These are phyloP conservation scores for Phytophthora constricta DNA, from an alignment of 352 stramenopile species.

Conservation along the genomic window DNA sequence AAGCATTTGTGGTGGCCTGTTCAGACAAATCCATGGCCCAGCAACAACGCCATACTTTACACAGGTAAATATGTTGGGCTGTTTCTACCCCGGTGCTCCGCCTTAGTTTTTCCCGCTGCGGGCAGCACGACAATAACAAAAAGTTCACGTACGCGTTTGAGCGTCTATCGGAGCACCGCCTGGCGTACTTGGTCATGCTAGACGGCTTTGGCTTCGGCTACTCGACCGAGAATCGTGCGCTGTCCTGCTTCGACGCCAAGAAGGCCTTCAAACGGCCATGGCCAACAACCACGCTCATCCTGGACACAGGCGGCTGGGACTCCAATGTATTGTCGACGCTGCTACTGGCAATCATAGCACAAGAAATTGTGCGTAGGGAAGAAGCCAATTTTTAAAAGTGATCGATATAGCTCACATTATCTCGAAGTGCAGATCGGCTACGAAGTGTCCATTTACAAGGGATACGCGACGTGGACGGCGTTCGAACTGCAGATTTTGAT, in stretches of 20 bases:
- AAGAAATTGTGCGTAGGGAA: conserved; percentile 28
- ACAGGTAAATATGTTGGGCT: too few species aligned
- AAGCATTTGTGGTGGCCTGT: too few species aligned
- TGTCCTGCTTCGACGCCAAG: not conserved
- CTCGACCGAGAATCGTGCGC: not conserved
- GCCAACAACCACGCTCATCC: conserved; percentile 12
- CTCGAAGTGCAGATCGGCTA: conserved; percentile 10
- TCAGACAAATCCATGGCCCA: too few species aligned
- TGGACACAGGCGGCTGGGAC: conserved; percentile 39
- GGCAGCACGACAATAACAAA: not conserved
- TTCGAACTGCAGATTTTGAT: too few species aligned
- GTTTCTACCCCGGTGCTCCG: too few species aligned
- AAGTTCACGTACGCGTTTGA: not conserved
- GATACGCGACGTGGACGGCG: not conserved
- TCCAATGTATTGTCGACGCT: conserved; percentile 38
- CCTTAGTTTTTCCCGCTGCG: too few species aligned
- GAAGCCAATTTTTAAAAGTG: not conserved
- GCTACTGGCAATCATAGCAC: conserved; percentile 44
- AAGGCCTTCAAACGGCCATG: not conserved
- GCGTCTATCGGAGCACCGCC: not conserved
- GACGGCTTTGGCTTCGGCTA: not conserved
- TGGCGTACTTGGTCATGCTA: not conserved
- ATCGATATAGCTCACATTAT: not conserved
- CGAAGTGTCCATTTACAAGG: conserved; percentile 21
- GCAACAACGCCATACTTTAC: too few species aligned